Percentiles rank a stretch among this genome's conserved stretches.
phyloP scores from a whole-genome alignment of 371 early-diverging fungal species.

The Paraphysoderma sedebokerense region DNA sequence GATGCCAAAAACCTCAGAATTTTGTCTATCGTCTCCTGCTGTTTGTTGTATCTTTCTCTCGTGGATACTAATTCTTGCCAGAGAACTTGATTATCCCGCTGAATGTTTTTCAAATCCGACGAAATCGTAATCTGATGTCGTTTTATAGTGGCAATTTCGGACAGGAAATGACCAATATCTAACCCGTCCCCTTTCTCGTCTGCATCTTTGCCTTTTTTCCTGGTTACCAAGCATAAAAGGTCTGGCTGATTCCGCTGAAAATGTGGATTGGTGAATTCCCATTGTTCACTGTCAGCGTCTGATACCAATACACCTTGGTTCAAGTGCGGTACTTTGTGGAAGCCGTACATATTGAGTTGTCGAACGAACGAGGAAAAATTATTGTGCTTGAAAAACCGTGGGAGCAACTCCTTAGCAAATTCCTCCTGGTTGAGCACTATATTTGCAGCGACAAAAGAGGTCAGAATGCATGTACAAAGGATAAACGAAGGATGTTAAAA shows the following conservation, averaged over 20 bases:
- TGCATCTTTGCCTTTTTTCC: conserved; percentile 43
- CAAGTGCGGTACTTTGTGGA: conserved; percentile 62
- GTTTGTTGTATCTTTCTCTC: conserved; percentile 57
- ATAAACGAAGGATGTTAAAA: too few relatives aligned
- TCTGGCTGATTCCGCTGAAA: conserved; percentile 62
- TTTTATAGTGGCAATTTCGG: conserved; percentile 70
- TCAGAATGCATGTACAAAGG: too few relatives aligned
- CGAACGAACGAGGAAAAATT: conserved; percentile 88
- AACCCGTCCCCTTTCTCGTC: conserved; percentile 20
- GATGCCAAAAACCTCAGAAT: conserved; percentile 62
- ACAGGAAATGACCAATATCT: conserved; percentile 16
- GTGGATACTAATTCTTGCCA: conserved; percentile 68
- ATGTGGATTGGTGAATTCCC: conserved; percentile 26
- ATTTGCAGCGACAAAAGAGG: conserved; percentile 68
- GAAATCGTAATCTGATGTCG: conserved; percentile 78
- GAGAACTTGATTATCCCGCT: conserved; percentile 69
- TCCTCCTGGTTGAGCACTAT: conserved; percentile 47
- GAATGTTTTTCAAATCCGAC: conserved; percentile 64
- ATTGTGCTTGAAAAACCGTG: conserved; percentile 79
- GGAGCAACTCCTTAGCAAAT: conserved; percentile 69
- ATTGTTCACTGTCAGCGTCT: conserved; percentile 32
- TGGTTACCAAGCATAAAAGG: conserved; percentile 63
- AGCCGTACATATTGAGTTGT: conserved; percentile 88
- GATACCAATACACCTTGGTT: conserved; percentile 45
- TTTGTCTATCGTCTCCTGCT: conserved; percentile 85